Conservation (phyloP, 768 basidiomycete genomes). For the Rhodotorula kratochvilovae region DNA sequence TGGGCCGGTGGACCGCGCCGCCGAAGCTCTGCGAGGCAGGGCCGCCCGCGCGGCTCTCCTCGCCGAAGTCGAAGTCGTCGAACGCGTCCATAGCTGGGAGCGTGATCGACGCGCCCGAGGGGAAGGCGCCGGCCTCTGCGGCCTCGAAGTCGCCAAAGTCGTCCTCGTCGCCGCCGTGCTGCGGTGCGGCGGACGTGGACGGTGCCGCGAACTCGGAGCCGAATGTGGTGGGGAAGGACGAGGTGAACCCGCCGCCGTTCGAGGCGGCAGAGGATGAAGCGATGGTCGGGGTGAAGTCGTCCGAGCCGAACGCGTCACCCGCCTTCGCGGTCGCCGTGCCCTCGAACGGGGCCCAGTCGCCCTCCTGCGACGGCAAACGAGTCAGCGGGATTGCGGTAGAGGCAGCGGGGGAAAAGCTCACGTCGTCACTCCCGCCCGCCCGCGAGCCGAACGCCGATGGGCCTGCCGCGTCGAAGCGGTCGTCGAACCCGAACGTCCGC, state of each 20-base stretch:
- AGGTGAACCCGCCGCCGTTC: constrained; percentile 14
- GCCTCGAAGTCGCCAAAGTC: constrained; percentile 39
- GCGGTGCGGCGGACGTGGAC: not conserved
- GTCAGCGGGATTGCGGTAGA: not conserved
- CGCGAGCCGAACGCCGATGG: constrained; percentile 9
- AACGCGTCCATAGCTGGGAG: constrained; percentile 32
- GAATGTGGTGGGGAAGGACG: constrained; percentile 8
- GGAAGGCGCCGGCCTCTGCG: constrained; percentile 8
- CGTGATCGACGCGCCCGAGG: constrained; percentile 15
- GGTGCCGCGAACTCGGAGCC: constrained; percentile 14
- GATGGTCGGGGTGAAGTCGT: constrained; percentile 33
- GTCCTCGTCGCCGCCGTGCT: constrained; percentile 14
- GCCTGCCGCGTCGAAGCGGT: constrained; percentile 27
- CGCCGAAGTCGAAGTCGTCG: constrained; percentile 34
- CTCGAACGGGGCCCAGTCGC: constrained; percentile 32
- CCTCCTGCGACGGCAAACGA: constrained; percentile 8
- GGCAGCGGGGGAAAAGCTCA: not conserved
- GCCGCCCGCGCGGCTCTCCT: not conserved
- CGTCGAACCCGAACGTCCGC: constrained; percentile 39
- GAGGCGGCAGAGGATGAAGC: constrained; percentile 6
- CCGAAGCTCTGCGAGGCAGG: constrained; percentile 4
- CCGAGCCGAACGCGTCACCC: constrained; percentile 3
- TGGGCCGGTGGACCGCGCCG: constrained; percentile 1
- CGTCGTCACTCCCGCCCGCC: constrained; percentile 12
- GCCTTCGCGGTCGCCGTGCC: not conserved